Evolutionary conservation across 139 green algal species (phyloP).

Genomic region (Picocystis salinarum): DNA sequence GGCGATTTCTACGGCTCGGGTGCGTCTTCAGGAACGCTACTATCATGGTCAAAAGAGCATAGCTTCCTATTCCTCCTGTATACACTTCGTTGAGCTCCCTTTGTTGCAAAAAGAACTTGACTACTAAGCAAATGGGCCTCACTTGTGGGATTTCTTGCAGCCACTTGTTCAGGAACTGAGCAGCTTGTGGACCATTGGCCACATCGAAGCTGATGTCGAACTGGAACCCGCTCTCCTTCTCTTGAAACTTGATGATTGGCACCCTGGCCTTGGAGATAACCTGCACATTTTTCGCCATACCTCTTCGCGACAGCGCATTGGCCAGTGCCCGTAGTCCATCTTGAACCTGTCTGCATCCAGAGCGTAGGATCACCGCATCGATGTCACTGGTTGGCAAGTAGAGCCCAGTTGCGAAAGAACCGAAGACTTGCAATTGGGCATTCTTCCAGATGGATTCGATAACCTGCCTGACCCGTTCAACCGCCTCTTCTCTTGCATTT

Average conservation of each 20-base stretch:
- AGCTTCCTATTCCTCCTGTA: conserved; percentile 73
- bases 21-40: conserved; percentile 65
- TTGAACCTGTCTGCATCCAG: conserved; percentile 24
- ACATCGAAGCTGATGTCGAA: conserved; percentile 92
- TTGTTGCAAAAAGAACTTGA: conserved; percentile 76
- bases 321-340: conserved; percentile 49
- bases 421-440: conserved; percentile 27
- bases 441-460: conserved; percentile 45
- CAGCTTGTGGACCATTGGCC: conserved; percentile 43
- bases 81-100: conserved; percentile 91
- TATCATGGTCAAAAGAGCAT: conserved; percentile 81
- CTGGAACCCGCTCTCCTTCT: conserved; percentile 31
- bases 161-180: conserved; percentile 10
- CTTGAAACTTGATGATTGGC: conserved; percentile 92
- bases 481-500: conserved; percentile 17
- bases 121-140: conserved; percentile 51
- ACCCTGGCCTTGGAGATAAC: conserved; percentile 76
- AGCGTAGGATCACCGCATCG: conserved; percentile 62
- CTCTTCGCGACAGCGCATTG: conserved; percentile 20
- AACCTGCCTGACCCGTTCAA: conserved; percentile 26
- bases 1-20: conserved; percentile 14
- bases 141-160: conserved; percentile 52
- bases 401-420: conserved; percentile 42
- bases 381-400: conserved; percentile 89
- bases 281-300: conserved; percentile 50